Evolutionary conservation across 192 early-diverging fungal species (phyloP).

Genomic region (Coemansia sp.): DNA sequence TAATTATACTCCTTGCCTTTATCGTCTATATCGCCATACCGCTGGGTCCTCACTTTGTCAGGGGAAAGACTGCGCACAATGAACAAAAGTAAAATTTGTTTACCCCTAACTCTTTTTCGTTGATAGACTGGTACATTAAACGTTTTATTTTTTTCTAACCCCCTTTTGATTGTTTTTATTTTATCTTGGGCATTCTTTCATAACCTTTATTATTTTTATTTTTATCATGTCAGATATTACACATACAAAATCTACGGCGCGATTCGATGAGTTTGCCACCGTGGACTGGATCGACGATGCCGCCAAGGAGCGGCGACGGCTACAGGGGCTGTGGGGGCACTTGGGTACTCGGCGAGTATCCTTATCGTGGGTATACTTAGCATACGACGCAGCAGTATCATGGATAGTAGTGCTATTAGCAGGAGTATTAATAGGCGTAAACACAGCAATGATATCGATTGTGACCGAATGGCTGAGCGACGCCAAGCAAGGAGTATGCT

Average conservation of each 20-base stretch:
- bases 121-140: background rate
- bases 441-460: constrained; percentile 89
- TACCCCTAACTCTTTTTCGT: background rate
- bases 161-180: background rate
- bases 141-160: background rate
- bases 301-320: constrained; percentile 56
- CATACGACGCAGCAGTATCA: constrained; percentile 74
- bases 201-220: background rate
- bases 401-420: constrained; percentile 86
- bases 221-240: background rate
- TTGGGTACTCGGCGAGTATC: background rate
- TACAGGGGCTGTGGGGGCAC: constrained; percentile 8
- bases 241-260: constrained; percentile 30
- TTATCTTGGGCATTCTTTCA: background rate
- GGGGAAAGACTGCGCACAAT: background rate
- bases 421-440: constrained; percentile 79
- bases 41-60: constrained; percentile 27
- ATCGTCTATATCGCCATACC: constrained; percentile 43
- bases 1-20: constrained; percentile 50
- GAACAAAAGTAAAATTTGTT: background rate
- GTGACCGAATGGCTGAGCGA: constrained; percentile 91
- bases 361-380: constrained; percentile 27
- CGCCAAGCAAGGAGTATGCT: constrained; percentile 83
- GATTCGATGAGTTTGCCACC: constrained; percentile 64
- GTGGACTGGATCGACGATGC: constrained; percentile 69